These are phyloP conservation scores for Tulasnella sp. DNA, from an alignment of 768 basidiomycete genomes.

Conservation along the genomic window DNA sequence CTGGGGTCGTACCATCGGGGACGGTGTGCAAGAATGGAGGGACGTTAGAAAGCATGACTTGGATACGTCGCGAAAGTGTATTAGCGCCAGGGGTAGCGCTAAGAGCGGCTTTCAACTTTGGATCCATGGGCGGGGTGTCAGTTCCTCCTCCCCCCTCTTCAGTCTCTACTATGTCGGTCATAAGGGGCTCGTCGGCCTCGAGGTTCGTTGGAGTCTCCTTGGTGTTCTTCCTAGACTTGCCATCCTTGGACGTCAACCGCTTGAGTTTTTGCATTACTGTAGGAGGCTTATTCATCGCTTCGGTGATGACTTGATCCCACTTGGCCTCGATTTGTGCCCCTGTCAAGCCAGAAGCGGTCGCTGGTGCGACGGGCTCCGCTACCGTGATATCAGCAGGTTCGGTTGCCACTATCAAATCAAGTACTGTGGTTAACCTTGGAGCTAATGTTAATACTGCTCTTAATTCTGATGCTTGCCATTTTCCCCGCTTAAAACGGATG, in stretches of 20 bases:
- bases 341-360: not conserved
- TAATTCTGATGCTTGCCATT: too few species aligned
- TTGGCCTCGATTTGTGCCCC: not conserved
- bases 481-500: too few species aligned
- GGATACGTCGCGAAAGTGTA: slow-evolving; percentile 10
- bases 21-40: slow-evolving; percentile 25
- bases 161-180: not conserved
- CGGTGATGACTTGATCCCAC: slow-evolving; percentile 2
- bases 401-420: too few species aligned
- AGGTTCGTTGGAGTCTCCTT: not conserved
- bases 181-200: not conserved
- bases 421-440: too few species aligned
- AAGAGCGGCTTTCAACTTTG: not conserved
- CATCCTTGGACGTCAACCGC: not conserved
- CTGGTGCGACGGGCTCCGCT: too few species aligned
- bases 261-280: slow-evolving; percentile 6
- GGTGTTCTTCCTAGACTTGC: not conserved
- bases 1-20: not conserved
- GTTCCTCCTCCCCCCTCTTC: not conserved
- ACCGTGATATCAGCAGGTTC: too few species aligned
- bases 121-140: not conserved
- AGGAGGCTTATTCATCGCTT: not conserved
- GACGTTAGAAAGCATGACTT: slow-evolving; percentile 7
- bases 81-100: not conserved
- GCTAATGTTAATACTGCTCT: too few species aligned